Conservation (phyloP, 2,329 filamentous ascomycete genomes). For the Claviceps sp. region DNA sequence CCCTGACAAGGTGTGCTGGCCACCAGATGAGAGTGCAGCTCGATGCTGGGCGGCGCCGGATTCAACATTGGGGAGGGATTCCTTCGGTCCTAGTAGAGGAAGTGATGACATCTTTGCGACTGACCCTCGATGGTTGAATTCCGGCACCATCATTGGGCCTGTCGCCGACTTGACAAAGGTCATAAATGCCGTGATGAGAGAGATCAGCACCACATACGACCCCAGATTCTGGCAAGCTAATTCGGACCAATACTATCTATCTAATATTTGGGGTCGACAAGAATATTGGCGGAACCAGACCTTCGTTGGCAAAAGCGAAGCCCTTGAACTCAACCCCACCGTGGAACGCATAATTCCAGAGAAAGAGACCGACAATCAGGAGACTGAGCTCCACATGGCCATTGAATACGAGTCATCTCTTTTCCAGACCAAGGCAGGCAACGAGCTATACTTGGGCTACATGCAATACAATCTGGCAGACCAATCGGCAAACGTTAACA, state of each 20-base stretch:
- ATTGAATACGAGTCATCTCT: slow-evolving; percentile 28
- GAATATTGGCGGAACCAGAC: slow-evolving; percentile 24
- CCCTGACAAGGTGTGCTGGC: slow-evolving; percentile 31
- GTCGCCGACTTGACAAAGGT: slow-evolving; percentile 16
- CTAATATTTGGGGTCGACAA: slow-evolving; percentile 29
- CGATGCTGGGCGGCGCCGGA: slow-evolving; percentile 28
- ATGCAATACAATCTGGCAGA: slow-evolving; percentile 17
- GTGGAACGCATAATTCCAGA: slow-evolving; percentile 12
- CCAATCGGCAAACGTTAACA: slow-evolving; percentile 11
- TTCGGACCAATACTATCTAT: slow-evolving; percentile 31
- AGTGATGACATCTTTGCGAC: slow-evolving; percentile 16
- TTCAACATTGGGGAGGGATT: slow-evolving; percentile 17
- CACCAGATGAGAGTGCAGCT: slow-evolving; percentile 19
- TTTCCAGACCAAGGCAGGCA: slow-evolving; percentile 26
- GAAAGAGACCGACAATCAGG: slow-evolving; percentile 9
- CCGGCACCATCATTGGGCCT: slow-evolving; percentile 31
- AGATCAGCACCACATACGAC: slow-evolving; percentile 22
- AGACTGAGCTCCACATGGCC: slow-evolving; percentile 21
- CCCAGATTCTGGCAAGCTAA: slow-evolving; percentile 22
- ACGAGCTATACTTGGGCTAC: slow-evolving; percentile 21
- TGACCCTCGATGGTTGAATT: slow-evolving; percentile 30
- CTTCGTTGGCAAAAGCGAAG: slow-evolving; percentile 10
- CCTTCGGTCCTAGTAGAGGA: slow-evolving; percentile 24
- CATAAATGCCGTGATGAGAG: slow-evolving; percentile 14
- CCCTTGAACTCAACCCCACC: slow-evolving; percentile 6